phyloP scores from a whole-genome alignment of 1,284 basidiomycete species.

The Abortiporus biennis region DNA sequence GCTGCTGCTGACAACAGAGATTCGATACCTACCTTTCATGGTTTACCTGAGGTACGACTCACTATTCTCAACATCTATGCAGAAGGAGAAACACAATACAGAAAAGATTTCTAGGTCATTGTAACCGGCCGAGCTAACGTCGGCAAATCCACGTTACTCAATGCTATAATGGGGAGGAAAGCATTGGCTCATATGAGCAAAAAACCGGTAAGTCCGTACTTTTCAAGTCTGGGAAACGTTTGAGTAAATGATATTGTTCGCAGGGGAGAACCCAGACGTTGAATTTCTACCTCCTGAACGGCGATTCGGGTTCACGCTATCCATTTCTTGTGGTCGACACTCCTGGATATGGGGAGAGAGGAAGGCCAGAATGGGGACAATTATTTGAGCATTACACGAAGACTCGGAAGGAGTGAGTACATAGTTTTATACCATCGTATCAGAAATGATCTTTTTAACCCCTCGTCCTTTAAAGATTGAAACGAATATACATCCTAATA shows the following conservation, averaged over 20 bases:
- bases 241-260: neutral
- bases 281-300: conserved; percentile 65
- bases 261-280: conserved; percentile 66
- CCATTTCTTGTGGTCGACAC: conserved; percentile 70
- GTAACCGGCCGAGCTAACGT: conserved; percentile 48
- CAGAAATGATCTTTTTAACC: neutral
- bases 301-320: conserved; percentile 43
- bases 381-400: conserved; percentile 60
- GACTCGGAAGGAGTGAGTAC: conserved; percentile 50
- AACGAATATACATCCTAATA: conserved; percentile 63
- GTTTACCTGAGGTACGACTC: conserved; percentile 42
- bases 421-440: conserved; percentile 1
- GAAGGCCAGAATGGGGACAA: conserved; percentile 66
- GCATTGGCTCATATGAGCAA: conserved; percentile 57
- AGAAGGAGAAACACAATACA: neutral
- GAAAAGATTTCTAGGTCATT: conserved; percentile 19
- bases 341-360: conserved; percentile 71
- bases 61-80: neutral
- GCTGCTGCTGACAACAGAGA: conserved; percentile 32
- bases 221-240: too few species aligned
- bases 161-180: conserved; percentile 55
- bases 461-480: conserved; percentile 41
- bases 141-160: conserved; percentile 70
- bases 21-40: conserved; percentile 37
- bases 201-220: conserved; percentile 47